phyloP scores from a whole-genome alignment of 1,139 yeast species.

The Trichomonascaceae sp. region DNA sequence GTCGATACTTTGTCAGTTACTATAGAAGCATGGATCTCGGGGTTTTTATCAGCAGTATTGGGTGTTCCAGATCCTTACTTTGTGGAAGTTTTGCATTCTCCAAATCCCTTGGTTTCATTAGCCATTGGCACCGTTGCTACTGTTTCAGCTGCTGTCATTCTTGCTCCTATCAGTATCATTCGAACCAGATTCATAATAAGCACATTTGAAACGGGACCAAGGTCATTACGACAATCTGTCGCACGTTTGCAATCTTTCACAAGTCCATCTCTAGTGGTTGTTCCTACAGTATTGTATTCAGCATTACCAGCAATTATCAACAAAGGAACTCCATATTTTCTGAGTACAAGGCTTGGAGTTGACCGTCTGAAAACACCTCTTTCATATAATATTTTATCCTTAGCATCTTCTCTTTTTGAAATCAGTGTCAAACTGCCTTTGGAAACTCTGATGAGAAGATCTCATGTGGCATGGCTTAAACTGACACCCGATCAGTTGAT shows the following conservation, averaged over 20 bases:
- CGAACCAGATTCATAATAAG: slow-evolving; percentile 74
- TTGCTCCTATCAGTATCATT: slow-evolving; percentile 78
- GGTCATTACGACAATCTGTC: slow-evolving; percentile 36
- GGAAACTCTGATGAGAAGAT: slow-evolving; percentile 78
- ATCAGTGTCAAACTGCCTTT: slow-evolving; percentile 75
- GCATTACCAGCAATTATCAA: slow-evolving; percentile 57
- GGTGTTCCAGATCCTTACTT: slow-evolving; percentile 90
- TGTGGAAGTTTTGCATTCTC: slow-evolving; percentile 74
- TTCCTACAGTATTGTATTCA: slow-evolving; percentile 59
- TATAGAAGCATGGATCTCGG: slow-evolving; percentile 87
- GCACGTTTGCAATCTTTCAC: slow-evolving; percentile 39
- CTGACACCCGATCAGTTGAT: slow-evolving; percentile 25
- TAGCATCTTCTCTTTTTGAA: slow-evolving; percentile 57
- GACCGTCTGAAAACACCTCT: slow-evolving; percentile 64
- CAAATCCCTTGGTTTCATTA: slow-evolving; percentile 66
- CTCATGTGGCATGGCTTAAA: slow-evolving; percentile 61
- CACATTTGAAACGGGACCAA: slow-evolving; percentile 34
- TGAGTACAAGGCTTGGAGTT: slow-evolving; percentile 59
- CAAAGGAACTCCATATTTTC: slow-evolving; percentile 65
- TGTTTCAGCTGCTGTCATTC: slow-evolving; percentile 64
- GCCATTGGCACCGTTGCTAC: slow-evolving; percentile 65
- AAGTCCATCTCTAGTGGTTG: slow-evolving; percentile 48
- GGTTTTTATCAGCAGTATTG: slow-evolving; percentile 71
- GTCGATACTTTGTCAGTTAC: slow-evolving; percentile 70
- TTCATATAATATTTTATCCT: slow-evolving; percentile 46